A percentile compares a stretch with the other conserved stretches of the same genome.
phyloP scores from a whole-genome alignment of 345 rosid genomes.

The Mercurialis annua region DNA sequence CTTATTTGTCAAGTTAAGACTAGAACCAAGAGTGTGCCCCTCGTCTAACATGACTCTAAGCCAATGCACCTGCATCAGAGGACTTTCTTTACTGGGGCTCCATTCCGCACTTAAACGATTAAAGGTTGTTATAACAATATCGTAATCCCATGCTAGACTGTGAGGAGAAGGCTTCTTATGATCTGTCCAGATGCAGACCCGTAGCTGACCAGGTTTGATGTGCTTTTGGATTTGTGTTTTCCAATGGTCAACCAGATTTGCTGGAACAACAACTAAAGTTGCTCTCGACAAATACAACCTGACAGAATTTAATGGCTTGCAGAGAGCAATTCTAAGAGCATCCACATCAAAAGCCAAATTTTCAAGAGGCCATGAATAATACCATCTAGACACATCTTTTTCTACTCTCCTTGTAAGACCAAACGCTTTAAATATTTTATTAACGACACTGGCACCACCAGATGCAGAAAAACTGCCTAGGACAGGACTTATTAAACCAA shows the following conservation, averaged over 20 bases:
- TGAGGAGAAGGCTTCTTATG: constrained; percentile 63
- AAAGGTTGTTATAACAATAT: constrained; percentile 88
- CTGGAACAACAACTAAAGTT: constrained; percentile 83
- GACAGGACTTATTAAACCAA: constrained; percentile 67
- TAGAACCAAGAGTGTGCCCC: constrained; percentile 98
- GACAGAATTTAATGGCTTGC: constrained; percentile 67
- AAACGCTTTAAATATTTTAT: constrained; percentile 72
- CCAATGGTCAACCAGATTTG: constrained; percentile 95
- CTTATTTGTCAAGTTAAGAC: constrained; percentile 86
- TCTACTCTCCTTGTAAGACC: constrained; percentile 67
- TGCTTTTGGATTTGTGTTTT: constrained; percentile 79
- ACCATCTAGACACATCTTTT: constrained; percentile 67
- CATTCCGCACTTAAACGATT: constrained; percentile 94
- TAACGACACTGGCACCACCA: constrained; percentile 39
- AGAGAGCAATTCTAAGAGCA: constrained; percentile 75
- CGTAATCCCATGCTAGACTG: constrained; percentile 95
- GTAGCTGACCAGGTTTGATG: constrained; percentile 70
- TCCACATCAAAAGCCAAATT: constrained; percentile 81
- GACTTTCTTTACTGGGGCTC: constrained; percentile 73
- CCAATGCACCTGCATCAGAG: constrained; percentile 94
- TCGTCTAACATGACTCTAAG: constrained; percentile 89
- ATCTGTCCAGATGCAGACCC: constrained; percentile 73
- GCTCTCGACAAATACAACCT: constrained; percentile 88
- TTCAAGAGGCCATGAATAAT: constrained; percentile 62
- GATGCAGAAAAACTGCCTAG: constrained; percentile 39